These are phyloP conservation scores for Plasmodium inui DNA, from an alignment of 169 alveolate genomes.

Conservation along the genomic window DNA sequence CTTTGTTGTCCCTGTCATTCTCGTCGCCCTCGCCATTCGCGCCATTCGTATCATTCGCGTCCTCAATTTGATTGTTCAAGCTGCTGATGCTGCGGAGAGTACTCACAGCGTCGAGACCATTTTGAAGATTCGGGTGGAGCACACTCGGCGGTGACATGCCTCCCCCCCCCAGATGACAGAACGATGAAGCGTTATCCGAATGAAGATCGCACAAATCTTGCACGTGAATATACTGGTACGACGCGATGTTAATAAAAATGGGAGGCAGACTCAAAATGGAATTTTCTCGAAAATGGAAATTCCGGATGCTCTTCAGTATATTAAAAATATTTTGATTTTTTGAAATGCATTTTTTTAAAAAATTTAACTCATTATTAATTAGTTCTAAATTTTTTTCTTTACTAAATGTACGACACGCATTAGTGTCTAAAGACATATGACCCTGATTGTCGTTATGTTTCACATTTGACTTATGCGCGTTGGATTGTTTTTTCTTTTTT, in stretches of 20 bases:
- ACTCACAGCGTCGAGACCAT: neutral
- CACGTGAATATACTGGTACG: conserved; percentile 57
- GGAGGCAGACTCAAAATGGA: conserved; percentile 75
- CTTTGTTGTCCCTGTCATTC: neutral
- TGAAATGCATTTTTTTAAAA: conserved; percentile 55
- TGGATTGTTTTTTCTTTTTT: conserved; percentile 62
- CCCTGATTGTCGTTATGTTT: conserved; percentile 35
- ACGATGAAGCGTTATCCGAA: conserved; percentile 34
- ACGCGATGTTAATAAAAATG: conserved; percentile 38
- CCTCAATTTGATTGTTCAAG: neutral
- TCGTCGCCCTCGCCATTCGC: neutral
- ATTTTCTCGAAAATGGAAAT: conserved; percentile 60
- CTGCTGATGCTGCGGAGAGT: neutral
- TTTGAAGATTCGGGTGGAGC: neutral
- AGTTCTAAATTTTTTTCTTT: conserved; percentile 60
- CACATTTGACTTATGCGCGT: conserved; percentile 9
- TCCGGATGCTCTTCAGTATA: conserved; percentile 42
- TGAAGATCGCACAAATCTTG: conserved; percentile 43
- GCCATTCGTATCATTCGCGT: neutral
- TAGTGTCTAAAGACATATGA: neutral
- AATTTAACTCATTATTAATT: conserved; percentile 55
- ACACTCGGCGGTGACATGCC: neutral
- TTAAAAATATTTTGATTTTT: conserved; percentile 67
- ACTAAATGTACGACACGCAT: conserved; percentile 11
- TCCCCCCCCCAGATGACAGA: neutral